Evolutionary conservation across 331 rosid species (phyloP).

Genomic region (Telfairia occidentalis): DNA sequence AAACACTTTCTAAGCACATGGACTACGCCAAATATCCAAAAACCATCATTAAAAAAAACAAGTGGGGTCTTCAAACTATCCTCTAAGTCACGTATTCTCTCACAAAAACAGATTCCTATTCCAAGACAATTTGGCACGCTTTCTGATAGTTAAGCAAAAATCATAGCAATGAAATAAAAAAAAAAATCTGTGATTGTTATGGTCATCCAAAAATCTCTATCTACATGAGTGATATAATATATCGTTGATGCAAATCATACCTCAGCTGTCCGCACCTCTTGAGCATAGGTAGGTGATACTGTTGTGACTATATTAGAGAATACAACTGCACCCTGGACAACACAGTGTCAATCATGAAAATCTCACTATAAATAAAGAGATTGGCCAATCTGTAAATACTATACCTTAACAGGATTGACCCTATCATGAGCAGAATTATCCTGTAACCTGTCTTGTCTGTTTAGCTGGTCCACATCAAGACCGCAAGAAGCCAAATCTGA

Average conservation of each 20-base stretch:
- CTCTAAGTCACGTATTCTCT: background rate
- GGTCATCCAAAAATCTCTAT: background rate
- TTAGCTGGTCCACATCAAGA: constrained; percentile 56
- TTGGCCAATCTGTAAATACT: background rate
- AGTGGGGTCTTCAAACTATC: too few species aligned
- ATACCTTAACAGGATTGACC: constrained; percentile 81
- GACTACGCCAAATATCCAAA: background rate
- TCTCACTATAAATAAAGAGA: constrained; percentile 10
- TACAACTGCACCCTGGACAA: constrained; percentile 77
- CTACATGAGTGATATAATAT: background rate
- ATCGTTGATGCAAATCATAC: constrained; percentile 27
- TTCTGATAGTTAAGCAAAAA: background rate
- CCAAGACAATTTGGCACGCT: background rate
- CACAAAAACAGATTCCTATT: background rate
- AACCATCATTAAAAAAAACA: background rate
- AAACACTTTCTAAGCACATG: background rate
- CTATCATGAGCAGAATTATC: constrained; percentile 71
- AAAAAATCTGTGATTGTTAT: background rate
- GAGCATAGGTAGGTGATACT: constrained; percentile 91
- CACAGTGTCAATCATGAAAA: constrained; percentile 8
- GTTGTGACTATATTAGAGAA: constrained; percentile 96
- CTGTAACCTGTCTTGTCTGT: constrained; percentile 85
- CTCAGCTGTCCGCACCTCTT: constrained; percentile 89
- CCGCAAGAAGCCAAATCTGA: constrained; percentile 73
- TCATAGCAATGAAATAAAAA: background rate